Evolutionary conservation across 2,329 filamentous ascomycete species (phyloP).

Genomic region (Epichloe typhina): DNA sequence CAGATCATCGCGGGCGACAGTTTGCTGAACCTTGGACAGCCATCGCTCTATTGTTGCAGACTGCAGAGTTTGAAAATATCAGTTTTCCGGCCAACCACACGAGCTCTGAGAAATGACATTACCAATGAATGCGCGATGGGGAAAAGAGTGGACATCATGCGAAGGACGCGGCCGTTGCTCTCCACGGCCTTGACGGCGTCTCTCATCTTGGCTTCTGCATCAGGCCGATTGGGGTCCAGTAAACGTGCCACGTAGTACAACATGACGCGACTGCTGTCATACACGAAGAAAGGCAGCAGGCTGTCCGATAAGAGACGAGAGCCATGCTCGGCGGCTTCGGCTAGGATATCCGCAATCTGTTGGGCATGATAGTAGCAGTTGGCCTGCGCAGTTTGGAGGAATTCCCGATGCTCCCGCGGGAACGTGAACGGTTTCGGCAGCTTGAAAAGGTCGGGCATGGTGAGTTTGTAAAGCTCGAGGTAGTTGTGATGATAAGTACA

Average conservation of each 20-base stretch:
- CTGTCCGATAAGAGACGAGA: constrained; percentile 28
- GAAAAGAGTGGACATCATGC: constrained; percentile 24
- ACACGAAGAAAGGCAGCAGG: constrained; percentile 31
- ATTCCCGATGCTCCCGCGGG: constrained; percentile 24
- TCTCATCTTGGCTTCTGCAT: constrained; percentile 22
- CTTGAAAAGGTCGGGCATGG: constrained; percentile 31
- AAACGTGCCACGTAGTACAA: constrained; percentile 33
- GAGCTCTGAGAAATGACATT: constrained; percentile 6
- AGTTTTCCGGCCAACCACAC: not conserved
- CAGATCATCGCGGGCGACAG: constrained; percentile 10
- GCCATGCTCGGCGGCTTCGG: constrained; percentile 27
- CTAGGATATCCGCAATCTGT: constrained; percentile 24
- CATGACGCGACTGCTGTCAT: constrained; percentile 34
- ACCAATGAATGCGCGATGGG: constrained; percentile 27
- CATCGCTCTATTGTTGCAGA: constrained; percentile 26
- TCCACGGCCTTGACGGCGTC: constrained; percentile 27
- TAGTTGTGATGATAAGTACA: constrained; percentile 34
- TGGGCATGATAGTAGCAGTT: constrained; percentile 26
- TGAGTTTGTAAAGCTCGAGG: constrained; percentile 31
- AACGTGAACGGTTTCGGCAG: constrained; percentile 27
- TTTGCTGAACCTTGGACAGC: constrained; percentile 24
- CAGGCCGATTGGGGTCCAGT: constrained; percentile 22
- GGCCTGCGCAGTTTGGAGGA: constrained; percentile 22
- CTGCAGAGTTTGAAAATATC: constrained; percentile 9
- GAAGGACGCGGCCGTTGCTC: constrained; percentile 24